These are phyloP conservation scores for Hyparrhenia diplandra DNA, from an alignment of 176 grass and related monocot species.

Conservation along the genomic window DNA sequence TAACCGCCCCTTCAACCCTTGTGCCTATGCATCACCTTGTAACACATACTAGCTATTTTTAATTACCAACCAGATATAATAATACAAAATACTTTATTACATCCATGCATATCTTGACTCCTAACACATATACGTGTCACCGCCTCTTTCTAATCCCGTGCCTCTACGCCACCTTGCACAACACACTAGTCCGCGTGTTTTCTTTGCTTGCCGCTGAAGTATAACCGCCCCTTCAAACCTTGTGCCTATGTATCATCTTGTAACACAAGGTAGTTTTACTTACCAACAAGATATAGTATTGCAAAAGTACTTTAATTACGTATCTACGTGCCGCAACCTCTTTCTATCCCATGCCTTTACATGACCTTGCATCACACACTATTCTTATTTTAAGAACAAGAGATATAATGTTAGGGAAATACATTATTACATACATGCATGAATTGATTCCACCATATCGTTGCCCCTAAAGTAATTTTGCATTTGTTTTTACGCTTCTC, in stretches of 20 bases:
- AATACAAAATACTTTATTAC: too few relatives aligned
- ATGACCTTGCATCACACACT: background rate
- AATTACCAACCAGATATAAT: too few relatives aligned
- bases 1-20: too few relatives aligned
- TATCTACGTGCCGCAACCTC: background rate
- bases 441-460: background rate
- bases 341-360: background rate
- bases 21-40: too few relatives aligned
- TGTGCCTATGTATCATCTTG: background rate
- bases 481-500: background rate
- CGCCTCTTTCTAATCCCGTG: too few relatives aligned
- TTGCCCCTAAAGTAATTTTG: background rate
- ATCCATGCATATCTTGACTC: too few relatives aligned
- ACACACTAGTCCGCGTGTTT: too few relatives aligned
- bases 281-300: background rate
- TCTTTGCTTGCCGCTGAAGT: too few relatives aligned
- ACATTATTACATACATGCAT: background rate
- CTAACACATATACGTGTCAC: too few relatives aligned
- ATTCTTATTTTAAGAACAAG: too few relatives aligned
- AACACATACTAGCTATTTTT: too few relatives aligned
- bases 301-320: background rate
- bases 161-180: too few relatives aligned
- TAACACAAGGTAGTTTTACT: background rate
- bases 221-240: background rate
- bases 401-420: background rate